Conservation (phyloP, 148 eudicot genomes). For the Heliosperma pusillum region DNA sequence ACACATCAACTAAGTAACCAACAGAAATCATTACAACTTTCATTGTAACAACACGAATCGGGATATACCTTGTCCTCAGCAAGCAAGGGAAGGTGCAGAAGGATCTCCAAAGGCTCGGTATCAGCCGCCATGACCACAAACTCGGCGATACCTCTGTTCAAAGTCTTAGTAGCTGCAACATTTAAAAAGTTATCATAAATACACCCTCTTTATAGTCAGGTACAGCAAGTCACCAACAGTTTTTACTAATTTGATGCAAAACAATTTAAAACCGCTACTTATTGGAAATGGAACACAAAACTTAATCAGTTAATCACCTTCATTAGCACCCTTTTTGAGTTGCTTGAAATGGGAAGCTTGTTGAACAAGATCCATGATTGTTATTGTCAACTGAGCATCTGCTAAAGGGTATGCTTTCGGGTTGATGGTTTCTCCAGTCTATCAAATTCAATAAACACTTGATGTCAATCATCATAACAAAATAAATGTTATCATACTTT, state of each 20-base stretch:
- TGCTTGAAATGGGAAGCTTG: constrained; percentile 81
- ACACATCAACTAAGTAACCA: too few relatives aligned
- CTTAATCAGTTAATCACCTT: constrained; percentile 24
- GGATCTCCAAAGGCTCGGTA: constrained; percentile 79
- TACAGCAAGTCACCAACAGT: not conserved
- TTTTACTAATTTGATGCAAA: not conserved
- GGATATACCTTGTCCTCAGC: constrained; percentile 71
- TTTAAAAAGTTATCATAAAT: too few relatives aligned
- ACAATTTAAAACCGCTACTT: too few relatives aligned
- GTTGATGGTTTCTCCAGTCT: constrained; percentile 64
- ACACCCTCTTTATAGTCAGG: not conserved
- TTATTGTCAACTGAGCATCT: constrained; percentile 61
- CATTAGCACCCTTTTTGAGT: constrained; percentile 85
- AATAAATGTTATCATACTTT: not conserved
- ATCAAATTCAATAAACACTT: not conserved
- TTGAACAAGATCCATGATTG: constrained; percentile 67
- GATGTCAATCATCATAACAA: not conserved
- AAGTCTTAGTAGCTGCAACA: constrained; percentile 66
- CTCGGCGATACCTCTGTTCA: constrained; percentile 83
- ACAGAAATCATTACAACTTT: not conserved
- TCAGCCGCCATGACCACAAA: constrained; percentile 87
- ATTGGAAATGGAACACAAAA: not conserved
- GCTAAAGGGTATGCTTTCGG: constrained; percentile 79
- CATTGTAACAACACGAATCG: not conserved
- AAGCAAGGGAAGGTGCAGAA: constrained; percentile 77